Evolutionary conservation across 225 moss, liverwort and hornwort species (phyloP).

Genomic region (Pleurozium schreberi): DNA sequence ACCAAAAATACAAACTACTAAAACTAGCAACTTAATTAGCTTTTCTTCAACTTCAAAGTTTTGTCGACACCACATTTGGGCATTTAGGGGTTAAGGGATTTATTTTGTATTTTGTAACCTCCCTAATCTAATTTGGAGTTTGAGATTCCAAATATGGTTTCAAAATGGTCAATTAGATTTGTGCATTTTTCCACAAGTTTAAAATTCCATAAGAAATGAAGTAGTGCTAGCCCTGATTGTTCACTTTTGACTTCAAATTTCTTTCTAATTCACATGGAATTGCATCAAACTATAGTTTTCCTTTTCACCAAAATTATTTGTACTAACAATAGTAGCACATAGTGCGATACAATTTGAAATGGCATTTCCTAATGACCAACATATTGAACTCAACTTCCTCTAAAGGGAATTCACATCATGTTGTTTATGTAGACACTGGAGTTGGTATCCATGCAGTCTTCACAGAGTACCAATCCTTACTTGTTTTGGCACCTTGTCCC

Average conservation of each 20-base stretch:
- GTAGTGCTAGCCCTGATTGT: background rate
- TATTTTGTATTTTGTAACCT: background rate
- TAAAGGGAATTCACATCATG: background rate
- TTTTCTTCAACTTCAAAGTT: no score
- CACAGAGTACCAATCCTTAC: conserved; percentile 46
- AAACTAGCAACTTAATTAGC: no score
- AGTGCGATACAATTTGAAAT: background rate
- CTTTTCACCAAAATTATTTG: background rate
- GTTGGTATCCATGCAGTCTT: background rate
- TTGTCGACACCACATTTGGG: no score
- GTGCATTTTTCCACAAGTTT: background rate
- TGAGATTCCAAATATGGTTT: background rate
- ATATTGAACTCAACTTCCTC: background rate
- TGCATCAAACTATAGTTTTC: background rate
- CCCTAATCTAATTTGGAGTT: background rate
- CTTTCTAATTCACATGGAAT: background rate
- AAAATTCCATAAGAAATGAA: background rate
- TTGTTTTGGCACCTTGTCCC: conserved; percentile 88
- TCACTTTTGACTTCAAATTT: background rate
- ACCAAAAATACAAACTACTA: no score
- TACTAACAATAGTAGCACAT: background rate
- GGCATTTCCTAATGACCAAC: background rate
- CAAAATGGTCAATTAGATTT: background rate
- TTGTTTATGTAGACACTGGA: background rate
- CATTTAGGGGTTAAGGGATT: no score